Evolutionary conservation across 1,284 basidiomycete species (phyloP), one percentile per base, ranked within the genome.

Genomic region (Sporisorium reilianum): DNA sequence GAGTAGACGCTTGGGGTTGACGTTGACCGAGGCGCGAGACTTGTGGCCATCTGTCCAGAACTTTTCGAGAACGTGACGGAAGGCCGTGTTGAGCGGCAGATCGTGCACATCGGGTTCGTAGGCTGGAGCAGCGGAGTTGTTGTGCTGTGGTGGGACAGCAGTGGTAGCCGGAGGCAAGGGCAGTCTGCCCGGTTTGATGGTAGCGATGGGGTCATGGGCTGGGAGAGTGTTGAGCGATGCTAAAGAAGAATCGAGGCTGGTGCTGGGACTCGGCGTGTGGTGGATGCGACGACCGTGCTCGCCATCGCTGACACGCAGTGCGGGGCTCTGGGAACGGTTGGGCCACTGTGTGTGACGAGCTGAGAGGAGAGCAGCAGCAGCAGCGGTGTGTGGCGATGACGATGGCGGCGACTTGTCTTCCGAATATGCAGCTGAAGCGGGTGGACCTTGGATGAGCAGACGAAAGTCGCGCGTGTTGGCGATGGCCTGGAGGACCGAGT

Each of bases 401-500:
- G 38, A 20, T 32, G 52, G 41, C 8, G 55, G 52, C 28, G 65
- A 20, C 26, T 52, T 46, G 14, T 61, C 55, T 26, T 61, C 49
- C 3, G 22, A 28, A 23, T 49, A 44, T 18, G 44, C n/a, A 22
- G 57, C 42, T 7, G 57, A 45, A 22, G 40, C 4, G 9, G 70
- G 53, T 16, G 71, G 64, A 5, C 72, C 72, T 25, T 87, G 85
- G 77, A 90, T 90, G 73, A 88, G 88, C 3, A 89, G 88, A 26
- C 91, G 87, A 78, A 89, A 88, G 40, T 88, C 87, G 25, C 91
- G 85, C 36, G 90, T 87, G 20, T 86, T 87, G 2, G 91, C 91
- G 3, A 91, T 90, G 34, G 88, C 88, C 82, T 90, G 93, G 38
- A 95, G 87, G 22, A 93, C 92, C 20, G 92, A 93, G 85, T 95